These are phyloP conservation scores for Fusarium lyarnte DNA, from an alignment of 2,329 filamentous ascomycete genomes.

Conservation along the genomic window DNA sequence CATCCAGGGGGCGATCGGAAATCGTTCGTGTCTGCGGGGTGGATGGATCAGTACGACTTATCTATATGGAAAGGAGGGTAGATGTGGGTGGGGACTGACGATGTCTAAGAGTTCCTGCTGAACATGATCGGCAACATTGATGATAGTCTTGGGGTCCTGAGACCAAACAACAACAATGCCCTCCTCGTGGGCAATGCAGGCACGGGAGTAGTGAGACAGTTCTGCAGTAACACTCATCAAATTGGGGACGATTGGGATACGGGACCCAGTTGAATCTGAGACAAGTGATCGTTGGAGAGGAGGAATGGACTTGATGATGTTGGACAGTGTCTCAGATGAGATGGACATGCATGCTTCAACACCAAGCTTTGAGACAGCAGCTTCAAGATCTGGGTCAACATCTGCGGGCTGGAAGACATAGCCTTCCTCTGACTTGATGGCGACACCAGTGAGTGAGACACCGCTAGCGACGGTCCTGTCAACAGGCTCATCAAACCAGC, in stretches of 20 bases:
- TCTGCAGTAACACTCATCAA: conserved; percentile 23
- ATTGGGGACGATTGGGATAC: conserved; percentile 33
- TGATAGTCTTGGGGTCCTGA: conserved; percentile 33
- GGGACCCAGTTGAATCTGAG: conserved; percentile 28
- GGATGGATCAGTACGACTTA: not conserved
- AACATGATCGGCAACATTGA: conserved; percentile 37
- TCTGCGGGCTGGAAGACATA: conserved; percentile 37
- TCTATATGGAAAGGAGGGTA: too few relatives aligned
- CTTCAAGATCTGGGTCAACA: conserved; percentile 29
- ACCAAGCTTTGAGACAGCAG: conserved; percentile 34
- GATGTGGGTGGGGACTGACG: conserved; percentile 28
- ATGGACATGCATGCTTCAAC: conserved; percentile 33
- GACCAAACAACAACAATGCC: conserved; percentile 40
- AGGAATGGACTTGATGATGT: conserved; percentile 30
- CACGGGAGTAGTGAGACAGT: conserved; percentile 23
- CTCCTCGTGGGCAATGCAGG: conserved; percentile 37
- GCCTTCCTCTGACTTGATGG: conserved; percentile 24
- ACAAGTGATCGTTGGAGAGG: not conserved
- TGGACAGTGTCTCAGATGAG: conserved; percentile 37
- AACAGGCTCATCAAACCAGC: conserved; percentile 41
- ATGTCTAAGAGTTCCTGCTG: conserved; percentile 39
- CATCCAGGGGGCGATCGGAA: too few relatives aligned
- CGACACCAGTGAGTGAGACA: conserved; percentile 38
- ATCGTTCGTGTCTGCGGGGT: too few relatives aligned
- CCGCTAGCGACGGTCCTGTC: conserved; percentile 31